Base-by-base conservation (phyloP, 306 rosid genomes). In the Hylodesmum podocarpum region DNA sequence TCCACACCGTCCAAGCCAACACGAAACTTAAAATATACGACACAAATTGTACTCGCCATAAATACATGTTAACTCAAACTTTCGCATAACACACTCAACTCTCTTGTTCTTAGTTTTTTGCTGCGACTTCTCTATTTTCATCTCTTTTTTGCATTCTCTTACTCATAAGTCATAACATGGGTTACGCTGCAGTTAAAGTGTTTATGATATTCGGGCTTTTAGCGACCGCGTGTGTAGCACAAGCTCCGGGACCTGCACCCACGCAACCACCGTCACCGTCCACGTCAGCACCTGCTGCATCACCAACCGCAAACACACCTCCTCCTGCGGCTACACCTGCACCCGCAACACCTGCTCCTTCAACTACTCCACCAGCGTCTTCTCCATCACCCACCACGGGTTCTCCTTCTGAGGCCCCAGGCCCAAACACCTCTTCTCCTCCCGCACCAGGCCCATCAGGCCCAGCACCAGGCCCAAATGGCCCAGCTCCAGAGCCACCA, bases 181-280 rank as follows among this genome's bases (percentile, higher is more conserved):
- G 83, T 75, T 82, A 40, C 16, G n/a, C 46, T 16, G 65, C 83
- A 11, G 22, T 90, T 15, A 81, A 84, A 69, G 80, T 87, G 70
- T 55, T 91, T 15, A 27, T 91, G 79, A 46, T 91, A 53, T 73
- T 91, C 8, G 91, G 89, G 16, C 85, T 91, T 19, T 87, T 94
- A 70, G 97, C 88, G 57, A 58, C 90, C 14, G 79, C 93, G 3
- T 88, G 86, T 79, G n/a, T 90, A 62, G 98, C 97, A 2, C 98
- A 94, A 64, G 89, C 96, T n/a, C 98, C 97, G 1, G 72, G 65
- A 7, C 59, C 74, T 0, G 61, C 97, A 21, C 94, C 97, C 3
- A 57, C 70, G 4, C 86, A 29, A 73, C 51, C 86, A 34, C 83
- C 87, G 3, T 16, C 87, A 8, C 76, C 86, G 0, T 15, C 77